A percentile compares a stretch with the other conserved stretches of the same genome.
Evolutionary conservation across 192 early-diverging fungal genomes (phyloP).

Genomic region (Coemansia pectinata): DNA sequence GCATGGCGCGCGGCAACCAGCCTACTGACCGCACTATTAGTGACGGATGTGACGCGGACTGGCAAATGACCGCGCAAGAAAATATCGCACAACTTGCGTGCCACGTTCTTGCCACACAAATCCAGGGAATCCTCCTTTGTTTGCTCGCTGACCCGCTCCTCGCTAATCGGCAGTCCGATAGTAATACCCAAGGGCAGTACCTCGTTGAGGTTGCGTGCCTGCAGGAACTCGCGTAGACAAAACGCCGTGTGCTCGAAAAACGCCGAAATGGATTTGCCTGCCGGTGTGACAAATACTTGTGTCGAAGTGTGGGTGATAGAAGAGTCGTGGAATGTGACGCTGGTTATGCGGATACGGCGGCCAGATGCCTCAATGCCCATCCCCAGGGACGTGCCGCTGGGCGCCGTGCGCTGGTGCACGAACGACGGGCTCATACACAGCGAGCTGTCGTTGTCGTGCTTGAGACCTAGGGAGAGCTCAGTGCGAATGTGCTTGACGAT

Average conservation of each 20-base stretch:
- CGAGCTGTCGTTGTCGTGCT: slow-evolving; percentile 74
- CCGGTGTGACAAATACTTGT: slow-evolving; percentile 60
- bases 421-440: slow-evolving; percentile 57
- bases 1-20: slow-evolving; percentile 80
- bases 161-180: slow-evolving; percentile 85
- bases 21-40: slow-evolving; percentile 93
- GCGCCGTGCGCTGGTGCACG: slow-evolving; percentile 63
- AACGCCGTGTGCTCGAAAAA: slow-evolving; percentile 84
- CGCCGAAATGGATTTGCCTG: slow-evolving; percentile 12
- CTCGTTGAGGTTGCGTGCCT: slow-evolving; percentile 15
- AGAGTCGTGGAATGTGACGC: slow-evolving; percentile 62
- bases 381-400: slow-evolving; percentile 75
- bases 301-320: slow-evolving; percentile 59
- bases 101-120: slow-evolving; percentile 77
- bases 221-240: slow-evolving; percentile 74
- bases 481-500: slow-evolving; percentile 52
- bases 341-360: slow-evolving; percentile 87
- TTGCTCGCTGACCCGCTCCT: slow-evolving; percentile 19
- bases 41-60: slow-evolving; percentile 79
- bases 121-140: slow-evolving; percentile 55
- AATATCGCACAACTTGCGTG: slow-evolving; percentile 70
- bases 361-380: slow-evolving; percentile 81
- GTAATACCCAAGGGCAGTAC: slow-evolving; percentile 73
- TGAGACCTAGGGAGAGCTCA: slow-evolving; percentile 57
- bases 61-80: slow-evolving; percentile 68